Evolutionary conservation across 169 alveolate genomes (phyloP), one percentile per base, ranked within the genome.

Genomic region (Plasmodium berghei): DNA sequence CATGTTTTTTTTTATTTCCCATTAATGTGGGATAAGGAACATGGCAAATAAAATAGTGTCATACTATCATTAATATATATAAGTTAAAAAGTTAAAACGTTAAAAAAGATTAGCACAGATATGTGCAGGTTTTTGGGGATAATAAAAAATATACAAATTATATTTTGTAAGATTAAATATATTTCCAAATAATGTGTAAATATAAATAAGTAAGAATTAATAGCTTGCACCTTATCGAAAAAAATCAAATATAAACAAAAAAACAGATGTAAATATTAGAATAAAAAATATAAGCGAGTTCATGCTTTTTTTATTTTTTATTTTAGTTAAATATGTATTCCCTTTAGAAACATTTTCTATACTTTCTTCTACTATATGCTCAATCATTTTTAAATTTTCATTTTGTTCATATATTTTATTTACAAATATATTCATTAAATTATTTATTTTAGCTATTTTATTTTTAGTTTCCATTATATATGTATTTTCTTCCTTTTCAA

Each of bases 401-500:
- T 77, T 77, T 45, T 77, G 89, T 34, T 77, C 89, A 77, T 77
- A 77, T 64, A 77, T 77, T 69, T 77, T 77, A 49, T 67, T 77
- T 63, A 77, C 89, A 58, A 77, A 77, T 26, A 77, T 64, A 45
- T 77, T 77, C 89, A 77, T 77, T 64, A 77, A 20, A 49, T 77
- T 77, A 58, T 75, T 77, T 63, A 77, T 77, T 77, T 77, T 77
- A 46, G 89, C 89, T 40, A 77, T 63, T 77, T 77, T 77, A 9
- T 63, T 77, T 49, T 77, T 77, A 5, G 89, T 77, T 77, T 77
- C 89, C 71, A 77, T 77, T 52, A 77, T 77, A 58, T 77, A 77
- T 22, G 89, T 77, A 26, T 62, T 77, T 64, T 77, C 89, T 77
- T 77, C 89, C 69, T 77, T 77, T 45, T 77, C 89, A 64, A 77